These are phyloP conservation scores for Helicocarpus griseus DNA, from an alignment of 2,329 filamentous ascomycete species.

Conservation along the genomic window DNA sequence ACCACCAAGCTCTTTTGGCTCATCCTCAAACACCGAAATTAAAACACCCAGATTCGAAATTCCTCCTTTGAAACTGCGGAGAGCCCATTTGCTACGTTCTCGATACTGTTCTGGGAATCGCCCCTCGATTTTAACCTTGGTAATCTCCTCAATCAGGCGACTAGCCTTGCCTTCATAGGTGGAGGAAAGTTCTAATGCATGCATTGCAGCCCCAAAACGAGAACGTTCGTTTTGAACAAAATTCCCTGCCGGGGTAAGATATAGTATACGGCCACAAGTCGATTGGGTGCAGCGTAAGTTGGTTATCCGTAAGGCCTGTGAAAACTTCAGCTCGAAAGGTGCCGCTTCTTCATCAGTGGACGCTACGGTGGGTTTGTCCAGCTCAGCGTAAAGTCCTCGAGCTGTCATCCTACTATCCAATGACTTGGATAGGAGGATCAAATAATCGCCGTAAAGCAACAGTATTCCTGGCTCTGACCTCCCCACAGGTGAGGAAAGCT, in stretches of 20 bases:
- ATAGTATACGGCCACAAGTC: slow-evolving; percentile 29
- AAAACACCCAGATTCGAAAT: slow-evolving; percentile 46
- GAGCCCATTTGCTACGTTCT: slow-evolving; percentile 69
- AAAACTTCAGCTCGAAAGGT: slow-evolving; percentile 62
- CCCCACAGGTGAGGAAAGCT: slow-evolving; percentile 32
- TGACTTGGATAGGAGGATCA: slow-evolving; percentile 67
- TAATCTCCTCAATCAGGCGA: slow-evolving; percentile 73
- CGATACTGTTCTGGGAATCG: slow-evolving; percentile 76
- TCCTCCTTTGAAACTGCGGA: slow-evolving; percentile 57
- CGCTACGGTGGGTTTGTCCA: slow-evolving; percentile 62
- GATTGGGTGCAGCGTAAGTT: slow-evolving; percentile 58
- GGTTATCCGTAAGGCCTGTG: slow-evolving; percentile 59
- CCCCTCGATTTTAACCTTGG: slow-evolving; percentile 76
- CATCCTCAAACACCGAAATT: slow-evolving; percentile 34
- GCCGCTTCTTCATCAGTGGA: background rate
- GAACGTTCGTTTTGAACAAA: slow-evolving; percentile 10
- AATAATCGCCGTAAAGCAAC: slow-evolving; percentile 71
- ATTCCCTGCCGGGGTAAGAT: slow-evolving; percentile 22
- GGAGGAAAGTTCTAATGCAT: slow-evolving; percentile 64
- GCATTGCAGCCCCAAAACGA: slow-evolving; percentile 33
- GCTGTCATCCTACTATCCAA: slow-evolving; percentile 55
- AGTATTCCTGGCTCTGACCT: slow-evolving; percentile 55
- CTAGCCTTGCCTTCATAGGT: slow-evolving; percentile 67
- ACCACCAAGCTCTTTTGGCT: slow-evolving; percentile 38
- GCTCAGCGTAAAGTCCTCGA: slow-evolving; percentile 68